Conservation (phyloP, 345 rosid species). For the Pistacia atlantica region DNA sequence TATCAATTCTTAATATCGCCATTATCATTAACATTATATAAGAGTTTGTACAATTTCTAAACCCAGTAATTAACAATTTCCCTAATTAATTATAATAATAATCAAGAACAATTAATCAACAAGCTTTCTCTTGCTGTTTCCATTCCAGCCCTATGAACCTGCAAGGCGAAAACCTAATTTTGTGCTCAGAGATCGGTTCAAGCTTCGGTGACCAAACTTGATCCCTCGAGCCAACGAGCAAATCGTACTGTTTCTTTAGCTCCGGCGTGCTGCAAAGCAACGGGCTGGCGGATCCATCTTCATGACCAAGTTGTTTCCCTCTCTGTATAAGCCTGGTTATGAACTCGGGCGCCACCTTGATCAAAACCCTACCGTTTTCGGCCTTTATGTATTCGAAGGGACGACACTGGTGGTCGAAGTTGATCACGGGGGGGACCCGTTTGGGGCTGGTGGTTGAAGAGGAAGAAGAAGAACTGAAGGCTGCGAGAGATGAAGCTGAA, state of each 20-base stretch:
- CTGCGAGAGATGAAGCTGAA: conserved; percentile 62
- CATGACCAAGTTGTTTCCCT: conserved; percentile 11
- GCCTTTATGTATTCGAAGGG: conserved; percentile 60
- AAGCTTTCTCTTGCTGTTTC: conserved; percentile 43
- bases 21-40: too few species aligned
- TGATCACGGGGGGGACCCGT: conserved; percentile 27
- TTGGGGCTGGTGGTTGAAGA: conserved; percentile 38
- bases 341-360: conserved; percentile 61
- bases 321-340: conserved; percentile 42
- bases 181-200: conserved; percentile 76
- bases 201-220: conserved; percentile 87
- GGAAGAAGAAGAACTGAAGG: conserved; percentile 23
- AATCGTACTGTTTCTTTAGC: conserved; percentile 82
- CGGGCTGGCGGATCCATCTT: neutral
- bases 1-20: too few species aligned
- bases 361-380: conserved; percentile 49
- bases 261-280: conserved; percentile 89
- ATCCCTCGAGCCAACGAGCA: conserved; percentile 65
- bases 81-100: too few species aligned
- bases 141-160: conserved; percentile 54
- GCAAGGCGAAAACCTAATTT: conserved; percentile 69
- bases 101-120: neutral
- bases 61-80: too few species aligned
- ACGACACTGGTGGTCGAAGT: conserved; percentile 46
- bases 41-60: too few species aligned